These are phyloP conservation scores for Saturnispora quitensis DNA, from an alignment of 805 yeast species.

Conservation along the genomic window DNA sequence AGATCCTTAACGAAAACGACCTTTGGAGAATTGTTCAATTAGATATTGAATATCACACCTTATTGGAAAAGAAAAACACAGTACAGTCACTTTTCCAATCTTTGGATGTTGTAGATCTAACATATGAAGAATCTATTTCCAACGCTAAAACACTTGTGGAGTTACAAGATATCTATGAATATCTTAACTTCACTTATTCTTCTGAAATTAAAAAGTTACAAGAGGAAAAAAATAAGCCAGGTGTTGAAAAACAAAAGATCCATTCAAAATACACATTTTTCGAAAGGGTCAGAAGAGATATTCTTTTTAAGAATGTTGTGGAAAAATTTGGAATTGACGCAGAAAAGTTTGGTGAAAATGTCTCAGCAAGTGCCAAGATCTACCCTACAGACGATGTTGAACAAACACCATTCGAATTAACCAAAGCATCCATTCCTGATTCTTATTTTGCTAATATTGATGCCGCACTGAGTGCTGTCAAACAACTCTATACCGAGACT, in stretches of 20 bases:
- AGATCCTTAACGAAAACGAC: conserved; percentile 67
- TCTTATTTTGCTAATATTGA: conserved; percentile 46
- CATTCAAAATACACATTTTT: conserved; percentile 54
- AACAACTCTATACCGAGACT: conserved; percentile 70
- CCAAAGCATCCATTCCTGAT: conserved; percentile 30
- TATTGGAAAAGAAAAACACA: conserved; percentile 58
- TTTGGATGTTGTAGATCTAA: conserved; percentile 48
- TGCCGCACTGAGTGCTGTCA: conserved; percentile 53
- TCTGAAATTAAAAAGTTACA: conserved; percentile 41
- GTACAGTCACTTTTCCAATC: conserved; percentile 48
- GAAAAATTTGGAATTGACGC: conserved; percentile 70
- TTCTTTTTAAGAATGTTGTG: conserved; percentile 50
- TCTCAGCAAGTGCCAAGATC: conserved; percentile 54
- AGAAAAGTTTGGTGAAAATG: conserved; percentile 73
- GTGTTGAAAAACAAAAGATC: conserved; percentile 24
- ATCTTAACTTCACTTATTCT: conserved; percentile 66
- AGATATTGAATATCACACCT: conserved; percentile 82
- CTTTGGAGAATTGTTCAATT: conserved; percentile 84
- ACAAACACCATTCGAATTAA: conserved; percentile 50
- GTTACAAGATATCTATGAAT: conserved; percentile 80
- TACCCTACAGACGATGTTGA: conserved; percentile 64
- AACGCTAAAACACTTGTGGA: conserved; percentile 61
- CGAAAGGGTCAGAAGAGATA: conserved; percentile 59
- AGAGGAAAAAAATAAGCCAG: conserved; percentile 10
- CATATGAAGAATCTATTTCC: conserved; percentile 44